A percentile compares a stretch with the other conserved stretches of the same genome.
Evolutionary conservation across 192 early-diverging fungal species (phyloP).

Genomic region (Coemansia sp.): DNA sequence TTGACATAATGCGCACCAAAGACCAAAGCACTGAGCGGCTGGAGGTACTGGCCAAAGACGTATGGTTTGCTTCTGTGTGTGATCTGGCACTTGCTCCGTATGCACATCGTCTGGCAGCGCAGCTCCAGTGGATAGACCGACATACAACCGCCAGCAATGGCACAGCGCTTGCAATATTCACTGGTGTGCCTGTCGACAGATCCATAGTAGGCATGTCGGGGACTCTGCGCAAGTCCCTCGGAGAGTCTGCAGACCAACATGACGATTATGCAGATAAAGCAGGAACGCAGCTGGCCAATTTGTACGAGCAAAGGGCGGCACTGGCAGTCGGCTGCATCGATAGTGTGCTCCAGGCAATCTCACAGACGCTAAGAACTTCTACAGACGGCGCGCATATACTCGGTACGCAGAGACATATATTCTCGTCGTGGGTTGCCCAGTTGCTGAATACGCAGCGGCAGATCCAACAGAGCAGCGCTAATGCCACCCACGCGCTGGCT

Average conservation of each 20-base stretch:
- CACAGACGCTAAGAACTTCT: not conserved
- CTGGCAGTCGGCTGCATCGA: slow-evolving; percentile 21
- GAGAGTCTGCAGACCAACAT: not conserved
- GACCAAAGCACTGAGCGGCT: slow-evolving; percentile 13
- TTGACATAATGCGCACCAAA: slow-evolving; percentile 10
- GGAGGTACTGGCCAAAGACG: slow-evolving; percentile 21
- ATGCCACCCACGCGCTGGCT: slow-evolving; percentile 5
- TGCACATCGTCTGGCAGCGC: slow-evolving; percentile 28
- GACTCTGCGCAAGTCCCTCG: slow-evolving; percentile 3
- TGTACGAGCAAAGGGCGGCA: slow-evolving; percentile 14
- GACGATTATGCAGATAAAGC: not conserved
- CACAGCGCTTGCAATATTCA: slow-evolving; percentile 18
- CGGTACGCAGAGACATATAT: slow-evolving; percentile 5
- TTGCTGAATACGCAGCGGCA: slow-evolving; percentile 18
- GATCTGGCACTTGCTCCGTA: slow-evolving; percentile 28
- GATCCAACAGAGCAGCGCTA: slow-evolving; percentile 8
- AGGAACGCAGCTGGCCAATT: not conserved
- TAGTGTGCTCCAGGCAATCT: slow-evolving; percentile 24
- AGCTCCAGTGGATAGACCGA: slow-evolving; percentile 27
- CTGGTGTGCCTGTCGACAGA: slow-evolving; percentile 14
- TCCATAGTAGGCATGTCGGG: slow-evolving; percentile 12
- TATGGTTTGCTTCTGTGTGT: slow-evolving; percentile 43
- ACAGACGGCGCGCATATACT: not conserved
- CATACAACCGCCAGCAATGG: not conserved
- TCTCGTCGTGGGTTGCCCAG: slow-evolving; percentile 31